Conservation (phyloP, 2,329 filamentous ascomycete genomes). For the Stemphylium vesicarium region DNA sequence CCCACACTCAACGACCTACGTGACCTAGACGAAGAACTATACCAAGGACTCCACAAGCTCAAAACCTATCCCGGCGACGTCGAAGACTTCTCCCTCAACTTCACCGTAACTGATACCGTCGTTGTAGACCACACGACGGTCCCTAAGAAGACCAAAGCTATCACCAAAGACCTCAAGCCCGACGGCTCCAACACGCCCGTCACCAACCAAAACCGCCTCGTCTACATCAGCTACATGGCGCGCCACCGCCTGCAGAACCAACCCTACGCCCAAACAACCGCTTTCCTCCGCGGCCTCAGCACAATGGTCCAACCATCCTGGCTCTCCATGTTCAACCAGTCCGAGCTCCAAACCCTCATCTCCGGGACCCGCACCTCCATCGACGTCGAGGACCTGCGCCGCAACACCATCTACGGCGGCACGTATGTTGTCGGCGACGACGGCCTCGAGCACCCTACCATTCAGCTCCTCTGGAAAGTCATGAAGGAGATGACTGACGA, state of each 20-base stretch:
- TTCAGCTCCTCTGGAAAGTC: slow-evolving; percentile 90
- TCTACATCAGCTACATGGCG: slow-evolving; percentile 94
- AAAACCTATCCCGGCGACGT: slow-evolving; percentile 88
- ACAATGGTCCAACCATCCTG: slow-evolving; percentile 89
- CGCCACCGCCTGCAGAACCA: slow-evolving; percentile 85
- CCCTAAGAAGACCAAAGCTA: slow-evolving; percentile 59
- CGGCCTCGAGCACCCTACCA: slow-evolving; percentile 80
- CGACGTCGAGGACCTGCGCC: slow-evolving; percentile 82
- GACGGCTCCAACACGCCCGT: slow-evolving; percentile 79
- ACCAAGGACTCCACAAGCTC: slow-evolving; percentile 79
- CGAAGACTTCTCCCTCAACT: slow-evolving; percentile 80
- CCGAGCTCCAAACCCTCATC: slow-evolving; percentile 90
- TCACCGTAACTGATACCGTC: slow-evolving; percentile 80
- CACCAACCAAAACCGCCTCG: slow-evolving; percentile 87
- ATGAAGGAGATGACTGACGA: slow-evolving; percentile 76
- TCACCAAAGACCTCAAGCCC: slow-evolving; percentile 77
- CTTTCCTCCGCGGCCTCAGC: slow-evolving; percentile 85
- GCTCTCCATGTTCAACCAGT: slow-evolving; percentile 99
- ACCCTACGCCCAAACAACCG: slow-evolving; percentile 78
- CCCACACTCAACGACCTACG: slow-evolving; percentile 94
- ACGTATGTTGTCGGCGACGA: slow-evolving; percentile 92
- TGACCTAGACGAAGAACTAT: slow-evolving; percentile 88
- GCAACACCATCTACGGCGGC: slow-evolving; percentile 85
- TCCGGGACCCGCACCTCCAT: slow-evolving; percentile 87
- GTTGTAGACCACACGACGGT: slow-evolving; percentile 42